Evolutionary conservation across 495 filamentous ascomycete genomes (phyloP), one percentile per base, ranked within the genome.

Genomic region (Rostrohypoxylon terebratum): DNA sequence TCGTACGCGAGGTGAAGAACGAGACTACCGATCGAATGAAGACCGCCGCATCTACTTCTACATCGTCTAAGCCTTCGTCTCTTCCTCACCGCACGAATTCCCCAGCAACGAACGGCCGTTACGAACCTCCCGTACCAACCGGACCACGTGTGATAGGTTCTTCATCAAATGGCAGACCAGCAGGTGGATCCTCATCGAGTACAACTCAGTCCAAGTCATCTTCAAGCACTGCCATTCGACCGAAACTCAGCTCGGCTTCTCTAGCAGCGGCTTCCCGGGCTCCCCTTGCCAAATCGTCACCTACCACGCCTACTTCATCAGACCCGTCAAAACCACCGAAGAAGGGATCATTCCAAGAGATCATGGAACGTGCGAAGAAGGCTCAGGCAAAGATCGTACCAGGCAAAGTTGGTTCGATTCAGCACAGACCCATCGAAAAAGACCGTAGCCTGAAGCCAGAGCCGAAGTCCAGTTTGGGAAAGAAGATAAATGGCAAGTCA

Each of bases 311-410:
- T 18, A 72, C 73, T 5, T 14, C 69, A 20, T 60, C 76, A 1
- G 75, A 75, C 18, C 69, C 71, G n/a, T 78, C 81, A 4, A 78
- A 72, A 42, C 73, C 84, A n/a, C 87, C 84, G 11, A 90, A 90
- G 74, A 91, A 90, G 68, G 85, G 89, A 1, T 90, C 89, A 1
- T 94, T 83, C 74, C 85, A 85, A 48, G 90, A 91, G 68, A 90
- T 93, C 63, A 86, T 94, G 83, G 88, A 87, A 18, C 83, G 88
- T 63, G 91, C 88, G 7, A 84, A 89, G 74, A 85, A 83, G 45
- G 85, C 82, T 44, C 80, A 90, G 67, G 79, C 77, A 40, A 76
- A 73, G 7, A 79, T 83, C 48, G 13, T 28, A 14, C 13, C 23
- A 72, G 81, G 79, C 16, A 78, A 82, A 31, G 79, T 87, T 6